Conservation (phyloP, 768 basidiomycete species). For the Termitomyces sp. region DNA sequence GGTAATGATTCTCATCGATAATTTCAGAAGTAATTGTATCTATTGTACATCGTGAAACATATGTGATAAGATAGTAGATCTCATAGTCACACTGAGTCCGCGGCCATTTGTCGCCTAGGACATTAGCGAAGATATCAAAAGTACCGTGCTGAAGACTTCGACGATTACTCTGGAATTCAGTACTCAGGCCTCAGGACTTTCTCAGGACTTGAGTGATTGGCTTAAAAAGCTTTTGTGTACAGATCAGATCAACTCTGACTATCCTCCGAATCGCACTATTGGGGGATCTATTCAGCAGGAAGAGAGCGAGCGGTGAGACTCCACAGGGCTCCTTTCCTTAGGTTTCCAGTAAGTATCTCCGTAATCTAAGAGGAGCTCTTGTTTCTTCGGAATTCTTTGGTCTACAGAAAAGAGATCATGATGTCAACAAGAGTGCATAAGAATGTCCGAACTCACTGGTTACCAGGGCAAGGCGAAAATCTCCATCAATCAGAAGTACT, state of each 20-base stretch:
- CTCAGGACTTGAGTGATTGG: not conserved
- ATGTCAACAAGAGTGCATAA: not conserved
- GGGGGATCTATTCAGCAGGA: not conserved
- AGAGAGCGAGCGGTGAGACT: not conserved
- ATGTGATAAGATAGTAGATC: not conserved
- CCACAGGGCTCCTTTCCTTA: not conserved
- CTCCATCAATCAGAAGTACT: conserved; percentile 4
- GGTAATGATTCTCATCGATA: not conserved
- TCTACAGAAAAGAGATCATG: not conserved
- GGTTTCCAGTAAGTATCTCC: conserved; percentile 1
- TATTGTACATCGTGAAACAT: not conserved
- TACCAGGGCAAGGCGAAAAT: conserved; percentile 3
- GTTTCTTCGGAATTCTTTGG: not conserved
- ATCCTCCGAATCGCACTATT: not conserved
- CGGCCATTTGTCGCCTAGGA: too few relatives aligned
- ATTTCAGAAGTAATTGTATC: not conserved
- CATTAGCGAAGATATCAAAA: too few relatives aligned
- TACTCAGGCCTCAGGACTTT: too few relatives aligned
- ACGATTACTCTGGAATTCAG: too few relatives aligned
- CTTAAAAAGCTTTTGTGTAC: too few relatives aligned
- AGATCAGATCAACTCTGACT: not conserved
- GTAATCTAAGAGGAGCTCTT: not conserved
- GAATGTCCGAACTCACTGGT: not conserved
- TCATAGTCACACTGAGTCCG: too few relatives aligned
- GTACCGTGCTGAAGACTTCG: too few relatives aligned